phyloP scores from a whole-genome alignment of 163 green algal species.

The Volvox carteri region DNA sequence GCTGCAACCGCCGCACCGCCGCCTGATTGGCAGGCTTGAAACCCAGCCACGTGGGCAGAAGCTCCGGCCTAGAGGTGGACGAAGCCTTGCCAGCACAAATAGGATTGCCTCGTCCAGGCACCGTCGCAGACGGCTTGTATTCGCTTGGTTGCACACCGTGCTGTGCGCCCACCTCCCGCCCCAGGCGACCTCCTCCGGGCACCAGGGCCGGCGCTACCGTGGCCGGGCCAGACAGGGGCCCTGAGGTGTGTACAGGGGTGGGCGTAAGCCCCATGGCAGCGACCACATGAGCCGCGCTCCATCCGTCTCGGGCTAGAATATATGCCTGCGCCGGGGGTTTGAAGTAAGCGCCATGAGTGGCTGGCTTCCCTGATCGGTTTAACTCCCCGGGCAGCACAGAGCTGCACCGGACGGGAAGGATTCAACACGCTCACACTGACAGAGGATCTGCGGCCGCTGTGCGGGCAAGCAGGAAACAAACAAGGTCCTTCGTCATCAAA shows the following conservation, averaged over 20 bases:
- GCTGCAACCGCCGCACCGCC: background rate
- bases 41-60: conserved; percentile 26
- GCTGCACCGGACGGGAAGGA: too few species aligned
- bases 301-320: conserved; percentile 34
- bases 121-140: too few species aligned
- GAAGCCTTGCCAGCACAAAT: too few species aligned
- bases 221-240: background rate
- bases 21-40: conserved; percentile 10
- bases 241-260: background rate
- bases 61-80: background rate
- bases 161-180: background rate
- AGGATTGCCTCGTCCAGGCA: too few species aligned
- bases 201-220: background rate
- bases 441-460: too few species aligned
- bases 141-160: too few species aligned
- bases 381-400: too few species aligned
- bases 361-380: too few species aligned
- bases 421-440: too few species aligned
- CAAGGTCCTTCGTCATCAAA: too few species aligned
- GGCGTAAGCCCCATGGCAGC: conserved; percentile 11
- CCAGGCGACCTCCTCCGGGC: background rate
- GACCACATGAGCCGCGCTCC: conserved; percentile 24
- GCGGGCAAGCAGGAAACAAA: too few species aligned
- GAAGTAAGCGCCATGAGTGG: too few species aligned
- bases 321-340: conserved; percentile 27